A percentile compares a stretch with the other conserved stretches of the same genome.
These are phyloP conservation scores for Magnusiomyces sp. DNA, from an alignment of 1,139 yeast species.

Conservation along the genomic window DNA sequence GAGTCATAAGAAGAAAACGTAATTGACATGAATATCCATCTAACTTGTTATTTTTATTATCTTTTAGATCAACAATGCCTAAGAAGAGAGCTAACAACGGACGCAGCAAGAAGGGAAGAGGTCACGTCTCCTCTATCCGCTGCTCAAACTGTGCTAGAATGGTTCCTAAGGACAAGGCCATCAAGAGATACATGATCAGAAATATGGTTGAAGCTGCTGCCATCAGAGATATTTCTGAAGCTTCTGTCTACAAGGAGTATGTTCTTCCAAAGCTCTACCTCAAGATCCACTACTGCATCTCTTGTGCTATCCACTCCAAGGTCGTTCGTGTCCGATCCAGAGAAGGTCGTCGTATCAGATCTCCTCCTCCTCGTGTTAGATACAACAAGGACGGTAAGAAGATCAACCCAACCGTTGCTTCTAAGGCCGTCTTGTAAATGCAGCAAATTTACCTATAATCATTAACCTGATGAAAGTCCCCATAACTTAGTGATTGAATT, in stretches of 20 bases:
- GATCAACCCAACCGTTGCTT: constrained; percentile 96
- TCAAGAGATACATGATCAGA: constrained; percentile 99
- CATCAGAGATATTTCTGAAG: constrained; percentile 99
- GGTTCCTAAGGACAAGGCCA: constrained; percentile 99
- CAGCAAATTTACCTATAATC: not conserved
- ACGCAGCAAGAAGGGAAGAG: constrained; percentile 99
- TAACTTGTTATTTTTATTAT: not conserved
- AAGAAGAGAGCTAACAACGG: constrained; percentile 99
- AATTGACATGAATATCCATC: not conserved
- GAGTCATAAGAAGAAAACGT: no score
- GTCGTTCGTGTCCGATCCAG: constrained; percentile 99
- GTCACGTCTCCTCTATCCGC: constrained; percentile 99
- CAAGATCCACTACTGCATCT: constrained; percentile 99
- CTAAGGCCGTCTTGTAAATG: constrained; percentile 64
- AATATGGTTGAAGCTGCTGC: constrained; percentile 99
- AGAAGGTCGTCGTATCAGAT: constrained; percentile 95
- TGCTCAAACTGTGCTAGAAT: constrained; percentile 99
- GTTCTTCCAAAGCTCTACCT: constrained; percentile 99
- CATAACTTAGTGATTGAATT: not conserved
- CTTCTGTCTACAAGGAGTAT: constrained; percentile 98
- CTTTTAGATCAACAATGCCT: constrained; percentile 63
- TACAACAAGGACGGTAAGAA: constrained; percentile 88
- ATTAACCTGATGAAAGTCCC: no score
- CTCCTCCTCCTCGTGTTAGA: constrained; percentile 99
- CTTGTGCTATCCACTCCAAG: constrained; percentile 99